These are phyloP conservation scores for Halophytophthora batemanensis DNA, from an alignment of 352 stramenopile species.

Conservation along the genomic window DNA sequence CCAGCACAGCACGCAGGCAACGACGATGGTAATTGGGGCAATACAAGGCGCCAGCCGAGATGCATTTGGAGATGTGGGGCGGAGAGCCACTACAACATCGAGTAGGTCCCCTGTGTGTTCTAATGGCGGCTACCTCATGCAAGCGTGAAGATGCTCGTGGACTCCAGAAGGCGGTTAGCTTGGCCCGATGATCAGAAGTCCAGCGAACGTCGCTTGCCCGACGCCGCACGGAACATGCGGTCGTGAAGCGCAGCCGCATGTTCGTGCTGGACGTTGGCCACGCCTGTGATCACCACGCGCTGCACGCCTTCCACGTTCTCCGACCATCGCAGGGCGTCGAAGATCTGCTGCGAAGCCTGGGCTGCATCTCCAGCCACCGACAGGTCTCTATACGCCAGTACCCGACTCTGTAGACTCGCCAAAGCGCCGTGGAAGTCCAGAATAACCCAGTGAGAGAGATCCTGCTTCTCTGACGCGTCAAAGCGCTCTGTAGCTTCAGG, in stretches of 20 bases:
- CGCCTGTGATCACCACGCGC: slow-evolving; percentile 67
- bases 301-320: slow-evolving; percentile 71
- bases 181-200: slow-evolving; percentile 28
- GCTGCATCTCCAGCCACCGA: slow-evolving; percentile 60
- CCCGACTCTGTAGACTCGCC: slow-evolving; percentile 34
- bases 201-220: slow-evolving; percentile 59
- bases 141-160: no score
- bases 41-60: no score
- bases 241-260: slow-evolving; percentile 77
- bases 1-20: no score
- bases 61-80: no score
- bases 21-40: no score
- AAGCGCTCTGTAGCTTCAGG: slow-evolving; percentile 32
- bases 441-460: slow-evolving; percentile 62
- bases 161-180: not conserved
- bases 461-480: slow-evolving; percentile 19
- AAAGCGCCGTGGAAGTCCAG: slow-evolving; percentile 80
- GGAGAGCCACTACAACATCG: no score
- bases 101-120: not conserved
- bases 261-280: slow-evolving; percentile 51
- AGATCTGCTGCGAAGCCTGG: slow-evolving; percentile 78
- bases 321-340: slow-evolving; percentile 81
- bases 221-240: slow-evolving; percentile 80
- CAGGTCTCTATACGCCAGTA: slow-evolving; percentile 78
- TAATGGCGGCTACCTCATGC: slow-evolving; percentile 1